Percentiles rank a stretch among this genome's conserved stretches.
Conservation (phyloP, 192 early-diverging fungal genomes). For the Podila horticola region DNA sequence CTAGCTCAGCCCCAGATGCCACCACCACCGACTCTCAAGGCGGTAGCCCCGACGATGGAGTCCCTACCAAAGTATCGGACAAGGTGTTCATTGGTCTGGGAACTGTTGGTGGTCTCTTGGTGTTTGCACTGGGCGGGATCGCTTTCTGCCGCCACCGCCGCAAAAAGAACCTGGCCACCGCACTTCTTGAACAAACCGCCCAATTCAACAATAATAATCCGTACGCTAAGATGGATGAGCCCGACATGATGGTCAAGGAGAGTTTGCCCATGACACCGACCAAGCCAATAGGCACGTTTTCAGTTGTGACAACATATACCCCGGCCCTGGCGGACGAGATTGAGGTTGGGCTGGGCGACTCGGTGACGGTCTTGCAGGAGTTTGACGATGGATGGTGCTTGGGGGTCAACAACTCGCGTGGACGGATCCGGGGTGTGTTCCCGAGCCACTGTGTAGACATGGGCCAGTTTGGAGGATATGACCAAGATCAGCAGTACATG, state of each 20-base stretch:
- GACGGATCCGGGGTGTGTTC: slow-evolving; percentile 61
- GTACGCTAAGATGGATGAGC: slow-evolving; percentile 41
- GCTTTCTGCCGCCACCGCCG: slow-evolving; percentile 40
- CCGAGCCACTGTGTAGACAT: slow-evolving; percentile 63
- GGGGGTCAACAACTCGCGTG: slow-evolving; percentile 60
- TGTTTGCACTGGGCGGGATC: slow-evolving; percentile 34
- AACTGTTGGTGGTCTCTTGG: slow-evolving; percentile 31
- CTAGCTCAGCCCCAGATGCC: background rate
- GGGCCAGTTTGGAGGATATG: slow-evolving; percentile 20
- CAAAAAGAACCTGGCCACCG: slow-evolving; percentile 43
- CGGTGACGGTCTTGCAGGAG: slow-evolving; percentile 59
- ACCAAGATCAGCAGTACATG: slow-evolving; percentile 23
- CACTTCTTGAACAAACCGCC: slow-evolving; percentile 30
- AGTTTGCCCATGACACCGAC: slow-evolving; percentile 31
- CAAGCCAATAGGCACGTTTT: slow-evolving; percentile 55
- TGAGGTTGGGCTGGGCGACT: slow-evolving; percentile 62
- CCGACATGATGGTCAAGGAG: slow-evolving; percentile 16
- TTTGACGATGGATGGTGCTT: slow-evolving; percentile 72
- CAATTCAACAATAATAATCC: slow-evolving; percentile 54
- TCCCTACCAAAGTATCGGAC: slow-evolving; percentile 22
- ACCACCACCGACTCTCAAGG: background rate
- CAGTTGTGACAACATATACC: slow-evolving; percentile 56
- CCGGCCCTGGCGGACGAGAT: slow-evolving; percentile 69
- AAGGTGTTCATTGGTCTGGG: slow-evolving; percentile 38
- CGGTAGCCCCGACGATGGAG: background rate